Conservation (phyloP, 495 filamentous ascomycete genomes). For the Aspergillus kassunensis region DNA sequence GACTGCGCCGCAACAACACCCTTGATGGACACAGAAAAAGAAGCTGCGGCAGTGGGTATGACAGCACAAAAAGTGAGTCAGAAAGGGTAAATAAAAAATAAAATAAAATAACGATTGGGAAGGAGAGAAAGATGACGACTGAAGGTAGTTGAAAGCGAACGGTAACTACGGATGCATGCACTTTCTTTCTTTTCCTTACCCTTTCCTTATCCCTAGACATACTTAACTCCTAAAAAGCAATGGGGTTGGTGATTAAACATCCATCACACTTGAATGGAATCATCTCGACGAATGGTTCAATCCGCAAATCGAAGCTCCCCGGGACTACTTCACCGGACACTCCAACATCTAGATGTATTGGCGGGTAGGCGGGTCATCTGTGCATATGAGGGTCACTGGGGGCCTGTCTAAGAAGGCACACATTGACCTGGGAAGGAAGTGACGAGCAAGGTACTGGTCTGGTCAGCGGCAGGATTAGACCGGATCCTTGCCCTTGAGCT, state of each 20-base stretch:
- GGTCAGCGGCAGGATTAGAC: slow-evolving; percentile 21
- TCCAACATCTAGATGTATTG: slow-evolving; percentile 27
- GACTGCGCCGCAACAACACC: slow-evolving; percentile 27
- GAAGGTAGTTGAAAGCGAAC: slow-evolving; percentile 10
- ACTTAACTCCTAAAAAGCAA: slow-evolving; percentile 5
- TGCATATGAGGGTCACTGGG: slow-evolving; percentile 16
- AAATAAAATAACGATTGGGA: slow-evolving; percentile 10
- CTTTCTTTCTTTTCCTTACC: slow-evolving; percentile 10
- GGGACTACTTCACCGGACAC: slow-evolving; percentile 6
- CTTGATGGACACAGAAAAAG: slow-evolving; percentile 13
- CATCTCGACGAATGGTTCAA: slow-evolving; percentile 17
- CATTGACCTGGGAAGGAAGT: slow-evolving; percentile 14
- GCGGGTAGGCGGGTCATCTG: slow-evolving; percentile 33
- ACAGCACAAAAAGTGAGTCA: slow-evolving; percentile 5
- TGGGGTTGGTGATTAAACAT: slow-evolving; percentile 25
- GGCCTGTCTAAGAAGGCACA: slow-evolving; percentile 17
- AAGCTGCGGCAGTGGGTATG: slow-evolving; percentile 5
- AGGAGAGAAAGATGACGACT: slow-evolving; percentile 4
- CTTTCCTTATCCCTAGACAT: slow-evolving; percentile 10
- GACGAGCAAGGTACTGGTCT: slow-evolving; percentile 11
- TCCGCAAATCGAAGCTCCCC: slow-evolving; percentile 6
- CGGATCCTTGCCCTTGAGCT: slow-evolving; percentile 17
- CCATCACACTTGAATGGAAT: slow-evolving; percentile 17
- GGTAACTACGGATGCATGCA: slow-evolving; percentile 20
- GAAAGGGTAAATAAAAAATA: slow-evolving; percentile 5